Evolutionary conservation across 2,329 filamentous ascomycete species (phyloP), one percentile per base, ranked within the genome.

Genomic region (Cladophialophora carrionii): DNA sequence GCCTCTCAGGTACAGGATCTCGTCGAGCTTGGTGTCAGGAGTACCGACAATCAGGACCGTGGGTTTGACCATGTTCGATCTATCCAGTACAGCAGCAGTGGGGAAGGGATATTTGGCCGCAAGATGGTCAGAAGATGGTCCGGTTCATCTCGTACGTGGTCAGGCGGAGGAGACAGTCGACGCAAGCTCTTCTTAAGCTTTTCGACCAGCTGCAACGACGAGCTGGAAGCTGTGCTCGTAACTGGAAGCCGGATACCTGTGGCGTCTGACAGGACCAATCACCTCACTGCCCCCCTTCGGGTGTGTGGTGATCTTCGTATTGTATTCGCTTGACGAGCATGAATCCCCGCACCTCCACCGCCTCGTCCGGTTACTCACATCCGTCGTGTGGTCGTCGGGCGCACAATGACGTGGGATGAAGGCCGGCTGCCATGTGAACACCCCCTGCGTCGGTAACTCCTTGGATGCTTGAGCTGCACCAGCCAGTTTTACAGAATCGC

Each of bases 11-110:
- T 82, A 88, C 2, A 84, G 74, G 0, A 88, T 78, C 72, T 89
- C 86, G 4, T 82, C 74, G 10, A 87, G 78, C 72, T 89, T 90
- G 34, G 86, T 88, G 71, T 90, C 87, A 71, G 84, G 87, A 14
- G 86, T 89, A 22, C 87, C 87, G 24, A 89, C 74, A 14, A 88
- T 75, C 57, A 84, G 77, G 59, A 88, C 81, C 46, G 75, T 79
- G 3, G 76, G 74, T 37, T 67, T 66, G n/a, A 70, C 61, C 71
- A 72, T 74, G 64, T 59, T 72, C 62, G 31, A 46, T 37, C 22
- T 22, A 22, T 31, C 46, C 34, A 14, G 41, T 6, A 22, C 31
- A n/a, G n/a, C n/a, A n/a, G n/a, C 24, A 20, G 14, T 43, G 34
- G 17, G 52, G 29, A 29, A 29, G 26, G 6, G 26, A 6, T 6